Base-by-base conservation (phyloP, 2,329 filamentous ascomycete species). In the Catunica adiposa region DNA sequence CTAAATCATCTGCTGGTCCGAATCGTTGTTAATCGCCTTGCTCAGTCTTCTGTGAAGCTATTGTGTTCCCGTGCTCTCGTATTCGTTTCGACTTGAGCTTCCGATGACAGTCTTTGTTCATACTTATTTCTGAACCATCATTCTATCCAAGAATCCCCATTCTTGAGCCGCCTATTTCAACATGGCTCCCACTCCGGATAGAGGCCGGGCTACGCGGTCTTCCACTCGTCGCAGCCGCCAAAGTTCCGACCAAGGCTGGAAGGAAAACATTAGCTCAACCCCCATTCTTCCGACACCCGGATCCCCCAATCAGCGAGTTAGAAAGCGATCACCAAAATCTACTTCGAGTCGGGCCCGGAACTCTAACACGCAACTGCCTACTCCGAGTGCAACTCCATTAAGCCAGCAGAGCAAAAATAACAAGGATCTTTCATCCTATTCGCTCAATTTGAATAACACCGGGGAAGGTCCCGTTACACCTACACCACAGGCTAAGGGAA, bases 261-360 rank as follows among this genome's bases (percentile, higher is more conserved):
- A 58, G 37, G 56, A 56, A 56, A 58, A 58, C 31, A 46, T 51
- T 6, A 40, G 44, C 34, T 54, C 56, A 29, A 38, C 42, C 25
- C 44, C 31, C 14, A 20, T 50, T 37, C 47, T 52, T 20, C 50
- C 50, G 11, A 52, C 50, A 1, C 29, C 50, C 17, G 22, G 17
- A 17, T 38, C 50, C 2, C 7, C 29, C 3, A 38, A 15, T 23
- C 29, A 26, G 22, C 50, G 50, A 8, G 25, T 38, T 52, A 52
- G 50, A 52, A 52, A 52, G 29, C 50, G 50, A 20, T 17, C 17
- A 11, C 31, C 3, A 22, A 38, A 25, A 38, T 22, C 20, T 15
- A 38, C 1, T 34, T 34, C 29, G 5, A 34, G 29, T 6, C 17
- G 8, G 8, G 29, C n/a, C 22, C 17, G 29, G 2, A 38, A 52